phyloP scores from a whole-genome alignment of 306 rosid species.

The Dryas alaskensis region DNA sequence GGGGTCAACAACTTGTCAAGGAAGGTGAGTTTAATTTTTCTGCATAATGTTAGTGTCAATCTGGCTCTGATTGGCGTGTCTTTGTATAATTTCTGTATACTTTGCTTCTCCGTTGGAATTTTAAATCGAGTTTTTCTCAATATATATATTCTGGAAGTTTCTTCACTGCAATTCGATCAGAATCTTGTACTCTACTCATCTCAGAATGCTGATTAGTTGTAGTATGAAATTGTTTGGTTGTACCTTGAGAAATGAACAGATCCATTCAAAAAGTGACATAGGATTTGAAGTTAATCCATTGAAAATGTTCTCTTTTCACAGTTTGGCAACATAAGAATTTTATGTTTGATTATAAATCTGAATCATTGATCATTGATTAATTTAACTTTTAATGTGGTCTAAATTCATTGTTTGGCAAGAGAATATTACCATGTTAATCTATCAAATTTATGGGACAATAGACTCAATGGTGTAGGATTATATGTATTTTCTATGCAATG shows the following conservation, averaged over 20 bases:
- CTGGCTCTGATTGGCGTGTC: constrained; percentile 33
- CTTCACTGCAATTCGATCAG: constrained; percentile 7
- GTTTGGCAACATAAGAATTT: no score
- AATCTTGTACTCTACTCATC: background rate
- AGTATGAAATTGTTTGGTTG: background rate
- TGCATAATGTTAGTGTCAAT: constrained; percentile 14
- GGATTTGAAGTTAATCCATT: background rate
- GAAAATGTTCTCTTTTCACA: no score
- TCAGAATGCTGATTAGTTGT: constrained; percentile 2
- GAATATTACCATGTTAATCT: no score
- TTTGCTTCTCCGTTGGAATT: constrained; percentile 31
- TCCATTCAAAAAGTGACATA: background rate
- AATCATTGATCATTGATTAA: no score
- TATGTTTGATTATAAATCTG: no score
- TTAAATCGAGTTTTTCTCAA: background rate
- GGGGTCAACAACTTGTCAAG: constrained; percentile 23
- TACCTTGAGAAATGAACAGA: background rate
- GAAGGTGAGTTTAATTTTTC: constrained; percentile 32
- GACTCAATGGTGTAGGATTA: no score
- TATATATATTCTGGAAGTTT: background rate
- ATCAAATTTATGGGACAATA: no score
- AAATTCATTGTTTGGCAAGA: no score
- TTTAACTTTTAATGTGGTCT: no score
- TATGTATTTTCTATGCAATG: background rate
- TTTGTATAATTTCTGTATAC: constrained; percentile 35